Evolutionary conservation across 2,329 filamentous ascomycete species (phyloP).

Genomic region (Sarocladium strictum): DNA sequence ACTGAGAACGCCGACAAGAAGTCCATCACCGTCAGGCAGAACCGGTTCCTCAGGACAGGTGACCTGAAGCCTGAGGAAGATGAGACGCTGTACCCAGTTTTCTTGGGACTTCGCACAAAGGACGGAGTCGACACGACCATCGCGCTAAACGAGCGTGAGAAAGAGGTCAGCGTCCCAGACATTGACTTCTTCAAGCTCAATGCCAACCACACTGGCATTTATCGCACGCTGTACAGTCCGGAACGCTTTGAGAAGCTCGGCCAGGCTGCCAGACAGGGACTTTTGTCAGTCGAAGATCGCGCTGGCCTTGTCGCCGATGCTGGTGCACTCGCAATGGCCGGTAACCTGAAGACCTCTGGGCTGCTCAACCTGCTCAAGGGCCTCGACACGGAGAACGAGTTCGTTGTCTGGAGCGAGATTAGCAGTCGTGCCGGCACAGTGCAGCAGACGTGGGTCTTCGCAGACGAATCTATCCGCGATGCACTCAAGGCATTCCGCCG

Average conservation of each 20-base stretch:
- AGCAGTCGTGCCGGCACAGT: slow-evolving; percentile 72
- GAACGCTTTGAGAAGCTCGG: slow-evolving; percentile 84
- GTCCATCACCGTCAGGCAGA: slow-evolving; percentile 84
- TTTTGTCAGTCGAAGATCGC: slow-evolving; percentile 82
- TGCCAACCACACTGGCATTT: slow-evolving; percentile 88
- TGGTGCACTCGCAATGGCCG: slow-evolving; percentile 79
- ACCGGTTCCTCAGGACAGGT: slow-evolving; percentile 86
- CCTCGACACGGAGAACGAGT: slow-evolving; percentile 78
- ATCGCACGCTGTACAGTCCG: slow-evolving; percentile 81
- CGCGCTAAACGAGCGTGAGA: slow-evolving; percentile 51
- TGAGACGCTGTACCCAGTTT: slow-evolving; percentile 79
- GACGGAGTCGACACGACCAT: slow-evolving; percentile 59
- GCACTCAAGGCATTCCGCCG: slow-evolving; percentile 80
- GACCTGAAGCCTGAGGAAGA: slow-evolving; percentile 94
- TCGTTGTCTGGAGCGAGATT: slow-evolving; percentile 94
- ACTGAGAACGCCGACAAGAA: slow-evolving; percentile 58
- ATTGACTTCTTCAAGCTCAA: slow-evolving; percentile 95
- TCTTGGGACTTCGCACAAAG: slow-evolving; percentile 78
- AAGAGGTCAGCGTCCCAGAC: slow-evolving; percentile 68
- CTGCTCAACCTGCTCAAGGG: slow-evolving; percentile 79
- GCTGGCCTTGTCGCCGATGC: slow-evolving; percentile 94
- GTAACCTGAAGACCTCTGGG: slow-evolving; percentile 90
- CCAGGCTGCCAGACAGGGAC: slow-evolving; percentile 63
- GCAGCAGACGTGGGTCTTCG: slow-evolving; percentile 73
- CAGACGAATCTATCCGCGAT: slow-evolving; percentile 66